Evolutionary conservation across 2,329 filamentous ascomycete genomes (phyloP).

Genomic region (Claviceps maximensis): DNA sequence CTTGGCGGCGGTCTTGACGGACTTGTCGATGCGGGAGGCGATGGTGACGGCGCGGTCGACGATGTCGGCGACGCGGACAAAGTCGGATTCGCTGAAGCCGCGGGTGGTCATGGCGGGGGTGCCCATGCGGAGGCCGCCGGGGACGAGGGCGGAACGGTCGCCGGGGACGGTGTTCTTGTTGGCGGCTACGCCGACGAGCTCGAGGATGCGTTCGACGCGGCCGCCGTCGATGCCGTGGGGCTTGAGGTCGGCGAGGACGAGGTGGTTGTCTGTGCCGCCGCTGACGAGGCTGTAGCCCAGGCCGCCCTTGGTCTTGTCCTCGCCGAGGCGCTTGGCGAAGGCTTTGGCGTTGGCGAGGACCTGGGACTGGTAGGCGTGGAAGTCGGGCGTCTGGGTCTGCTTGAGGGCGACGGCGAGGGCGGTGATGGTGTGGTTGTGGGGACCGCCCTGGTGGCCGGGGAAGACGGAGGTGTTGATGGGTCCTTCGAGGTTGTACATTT

Average conservation of each 20-base stretch:
- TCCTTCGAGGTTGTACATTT: conserved; percentile 77
- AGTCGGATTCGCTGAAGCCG: conserved; percentile 82
- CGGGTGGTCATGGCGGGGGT: conserved; percentile 96
- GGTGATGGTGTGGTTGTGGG: conserved; percentile 98
- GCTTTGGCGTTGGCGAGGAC: conserved; percentile 87
- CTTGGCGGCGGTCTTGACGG: conserved; percentile 54
- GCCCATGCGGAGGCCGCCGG: conserved; percentile 85
- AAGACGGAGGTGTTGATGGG: conserved; percentile 97
- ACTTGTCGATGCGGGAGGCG: conserved; percentile 61
- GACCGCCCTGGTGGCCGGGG: conserved; percentile 93
- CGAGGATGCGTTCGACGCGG: conserved; percentile 78
- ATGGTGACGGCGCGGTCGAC: conserved; percentile 75
- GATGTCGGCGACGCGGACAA: conserved; percentile 71
- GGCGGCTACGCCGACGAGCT: conserved; percentile 87
- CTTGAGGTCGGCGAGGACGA: conserved; percentile 86
- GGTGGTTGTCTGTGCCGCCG: conserved; percentile 93
- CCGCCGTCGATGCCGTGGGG: conserved; percentile 77
- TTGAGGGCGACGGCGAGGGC: conserved; percentile 88
- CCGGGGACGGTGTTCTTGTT: conserved; percentile 99
- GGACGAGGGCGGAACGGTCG: conserved; percentile 84
- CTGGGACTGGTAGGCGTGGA: conserved; percentile 82
- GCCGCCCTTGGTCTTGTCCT: conserved; percentile 58
- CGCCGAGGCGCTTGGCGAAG: conserved; percentile 55
- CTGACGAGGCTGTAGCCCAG: conserved; percentile 82
- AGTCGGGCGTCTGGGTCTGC: conserved; percentile 80